Evolutionary conservation across 257 asterid genomes (phyloP), one percentile per base, ranked within the genome.

Genomic region (Solanum paucissectum): DNA sequence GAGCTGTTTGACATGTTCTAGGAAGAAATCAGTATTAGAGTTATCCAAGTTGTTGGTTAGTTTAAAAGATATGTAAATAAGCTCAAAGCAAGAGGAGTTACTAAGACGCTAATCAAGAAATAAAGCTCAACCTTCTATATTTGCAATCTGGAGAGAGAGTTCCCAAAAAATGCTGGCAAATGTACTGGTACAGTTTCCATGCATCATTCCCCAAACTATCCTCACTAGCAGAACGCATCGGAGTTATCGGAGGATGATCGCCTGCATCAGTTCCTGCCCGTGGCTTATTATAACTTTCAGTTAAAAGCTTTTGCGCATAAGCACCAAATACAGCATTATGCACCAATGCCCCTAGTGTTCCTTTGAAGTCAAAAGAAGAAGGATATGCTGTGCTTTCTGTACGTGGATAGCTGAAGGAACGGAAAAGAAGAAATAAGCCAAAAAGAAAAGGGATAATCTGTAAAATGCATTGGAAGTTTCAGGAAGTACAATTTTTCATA

Each of bases 171-270:
- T 96, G 98, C 90, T 96, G 98, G 83, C 99, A 96, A 64, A 96
- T 93, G 89, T 95, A 96, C 86, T 92, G 97, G 89, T 95, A 96
- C 83, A 96, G 92, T 88, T 90, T 94, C 99, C 99, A 96, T 36
- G 98, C 93, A 91, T 96, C 99, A 89, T 93, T 88, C 71, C 98
- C 98, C 20, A 96, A 87, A 88, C 88, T 89, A 89, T 95, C 96
- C 94, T 96, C 98, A 3, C 95, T 87, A 73, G 99, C 99, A 75
- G 98, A 93, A 89, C 91, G 88, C 95, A 96, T 93, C 20, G 99
- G 99, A 91, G 99, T 96, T 84, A 96, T 96, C 60, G 99, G 99
- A 89, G 99, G 99, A 89, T 96, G 99, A 90, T 96, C 99, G 36
- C 99, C 98, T 37, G 86, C 98, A 92, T 96, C 99, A 89, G 89